Evolutionary conservation across 768 basidiomycete species (phyloP).

Genomic region (Panaeolus papilionaceus): DNA sequence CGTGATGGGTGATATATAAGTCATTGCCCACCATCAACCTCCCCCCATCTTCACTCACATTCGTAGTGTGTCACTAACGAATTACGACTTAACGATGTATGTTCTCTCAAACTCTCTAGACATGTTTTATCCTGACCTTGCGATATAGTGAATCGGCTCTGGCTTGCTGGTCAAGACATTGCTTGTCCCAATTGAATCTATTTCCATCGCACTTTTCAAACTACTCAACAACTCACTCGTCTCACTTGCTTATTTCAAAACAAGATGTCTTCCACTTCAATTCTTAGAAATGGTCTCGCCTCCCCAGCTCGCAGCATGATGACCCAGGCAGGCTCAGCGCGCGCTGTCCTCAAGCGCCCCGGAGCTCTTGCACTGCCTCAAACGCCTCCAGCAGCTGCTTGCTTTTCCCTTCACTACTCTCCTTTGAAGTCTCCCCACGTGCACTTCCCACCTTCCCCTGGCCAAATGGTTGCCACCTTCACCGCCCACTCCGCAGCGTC

Average conservation of each 20-base stretch:
- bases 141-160: constrained; percentile 33
- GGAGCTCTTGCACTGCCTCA: constrained; percentile 44
- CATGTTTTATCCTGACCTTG: constrained; percentile 15
- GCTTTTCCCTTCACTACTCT: constrained; percentile 39
- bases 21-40: constrained; percentile 1
- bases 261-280: constrained; percentile 43
- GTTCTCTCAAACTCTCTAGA: constrained; percentile 5
- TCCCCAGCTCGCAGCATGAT: constrained; percentile 39
- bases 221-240: constrained; percentile 21
- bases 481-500: constrained; percentile 60
- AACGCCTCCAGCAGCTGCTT: constrained; percentile 34
- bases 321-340: constrained; percentile 31
- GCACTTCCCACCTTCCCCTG: constrained; percentile 69
- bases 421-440: constrained; percentile 55
- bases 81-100: constrained; percentile 30
- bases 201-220: constrained; percentile 26
- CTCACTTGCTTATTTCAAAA: constrained; percentile 20
- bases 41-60: constrained; percentile 21
- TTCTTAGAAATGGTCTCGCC: constrained; percentile 40
- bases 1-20: constrained; percentile 27
- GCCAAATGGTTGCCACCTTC: constrained; percentile 57
- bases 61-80: constrained; percentile 38
- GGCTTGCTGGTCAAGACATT: constrained; percentile 57
- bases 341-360: constrained; percentile 49
- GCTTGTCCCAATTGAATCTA: constrained; percentile 37